Evolutionary conservation across 495 filamentous ascomycete genomes (phyloP), one percentile per base, ranked within the genome.

Genomic region (Podospora pseudocomata): DNA sequence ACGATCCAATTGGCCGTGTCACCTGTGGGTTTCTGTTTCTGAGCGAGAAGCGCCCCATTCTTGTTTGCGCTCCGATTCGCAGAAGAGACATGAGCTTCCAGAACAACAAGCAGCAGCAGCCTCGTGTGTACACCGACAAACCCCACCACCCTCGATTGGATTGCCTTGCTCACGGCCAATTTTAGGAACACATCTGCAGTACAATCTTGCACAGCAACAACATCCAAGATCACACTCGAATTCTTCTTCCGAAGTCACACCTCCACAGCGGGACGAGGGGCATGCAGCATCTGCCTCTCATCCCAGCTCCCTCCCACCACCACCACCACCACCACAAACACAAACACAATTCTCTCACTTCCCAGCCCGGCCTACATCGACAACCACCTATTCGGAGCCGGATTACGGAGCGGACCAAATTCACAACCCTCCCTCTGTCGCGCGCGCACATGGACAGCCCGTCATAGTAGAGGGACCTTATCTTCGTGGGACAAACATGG

Each of bases 391-490:
- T 7, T 79, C 80, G 28, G 74, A 79, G 39, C 70, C 75, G 59
- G 78, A 80, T 65, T 62, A 80, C 70, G 77, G 75, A 49, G 39
- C 39, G 5, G 77, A 78, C 30, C 72, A 76, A 53, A 73, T 76
- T 26, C 76, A 72, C 69, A 75, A 71, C 4, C 69, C 74, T 34
- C 74, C 68, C 44, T 56, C 76, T 69, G 58, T 74, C 9, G 67
- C 75, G 27, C 67, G 74, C 3, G 69, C 75, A 64, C 57, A 74
- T 73, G 58, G 76, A 59, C 73, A 75, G 69, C 74, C 73, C 69
- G 68, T 77, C 69, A 44, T 75, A 66, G 26, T 80, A 39, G 69
- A 73, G 54, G 73, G 71, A 34, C 71, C 73, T 2, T 58, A 70
- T 57, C 70, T 67, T 60, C 74, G 71, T 55, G 69, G 71, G 49